Evolutionary conservation across 2,329 filamentous ascomycete genomes (phyloP), one percentile per base, ranked within the genome.

Genomic region (Aspergillus viridinutans): DNA sequence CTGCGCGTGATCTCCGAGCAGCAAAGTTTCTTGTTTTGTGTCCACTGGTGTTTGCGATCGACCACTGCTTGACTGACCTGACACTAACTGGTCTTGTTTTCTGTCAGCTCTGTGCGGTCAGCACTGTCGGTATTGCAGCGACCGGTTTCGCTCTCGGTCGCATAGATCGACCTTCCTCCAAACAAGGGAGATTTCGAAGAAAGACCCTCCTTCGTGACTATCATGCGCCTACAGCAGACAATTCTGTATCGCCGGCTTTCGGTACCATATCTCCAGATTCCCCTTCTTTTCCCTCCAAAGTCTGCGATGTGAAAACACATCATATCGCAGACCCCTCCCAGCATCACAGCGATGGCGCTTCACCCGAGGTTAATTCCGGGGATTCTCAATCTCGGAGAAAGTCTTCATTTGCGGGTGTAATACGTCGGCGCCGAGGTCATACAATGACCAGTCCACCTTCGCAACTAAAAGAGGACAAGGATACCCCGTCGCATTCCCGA

Each of bases 121-220:
- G 83, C 77, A 85, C 83, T 66, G 77, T 85, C 74, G 83, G 82
- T 70, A 79, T 85, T 63, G 84, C 84, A 63, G 79, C 81, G 56
- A 77, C 83, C 57, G 84, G 85, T 59, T 76, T 84, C 62, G 81
- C 81, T 55, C 77, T 85, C 66, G 83, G 80, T 67, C 80, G 79
- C 64, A 77, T 78, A 56, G 76, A 80, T 64, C 72, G 69, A 58
- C 62, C 72, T 58, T 65, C 57, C 38, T 56, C 72, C 58, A 71
- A 72, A 60, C 53, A 65, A 55, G 61, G 64, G 25, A 56, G 62
- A 48, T 65, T 64, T 52, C 66, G 64, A 52, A 69, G 67, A 52
- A 70, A 67, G 51, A 65, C 64, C 10, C 50, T 65, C 54, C 57
- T 57, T 23, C 58, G 66, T 55, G 64, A 63, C 52, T 63, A 60